Conservation (phyloP, 148 eudicot genomes). For the Camellia granthamiana region DNA sequence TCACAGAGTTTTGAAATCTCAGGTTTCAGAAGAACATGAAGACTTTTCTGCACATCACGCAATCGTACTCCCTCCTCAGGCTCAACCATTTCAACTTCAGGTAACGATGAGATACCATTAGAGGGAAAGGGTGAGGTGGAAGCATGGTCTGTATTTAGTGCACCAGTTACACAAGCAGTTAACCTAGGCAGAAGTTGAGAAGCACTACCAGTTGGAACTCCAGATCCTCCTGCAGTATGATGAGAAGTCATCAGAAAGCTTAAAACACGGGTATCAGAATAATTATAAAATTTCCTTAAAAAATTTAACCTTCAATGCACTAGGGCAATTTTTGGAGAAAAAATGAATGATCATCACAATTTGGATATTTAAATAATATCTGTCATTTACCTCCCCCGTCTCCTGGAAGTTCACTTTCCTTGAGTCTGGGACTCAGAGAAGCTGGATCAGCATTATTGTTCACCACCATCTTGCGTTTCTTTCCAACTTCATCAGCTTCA, state of each 20-base stretch:
- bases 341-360: neutral
- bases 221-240: conserved; percentile 22
- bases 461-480: conserved; percentile 20
- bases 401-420: conserved; percentile 4
- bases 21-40: conserved; percentile 42
- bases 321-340: conserved; percentile 13
- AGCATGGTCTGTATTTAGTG: conserved; percentile 4
- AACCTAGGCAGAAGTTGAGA: conserved; percentile 2
- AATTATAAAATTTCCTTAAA: neutral
- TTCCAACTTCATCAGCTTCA: conserved; percentile 14
- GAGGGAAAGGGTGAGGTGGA: neutral
- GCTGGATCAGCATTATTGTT: conserved; percentile 14
- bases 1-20: conserved; percentile 43
- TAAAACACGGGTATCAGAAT: conserved; percentile 18
- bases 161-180: neutral
- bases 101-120: conserved; percentile 1
- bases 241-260: conserved; percentile 3
- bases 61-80: conserved; percentile 23
- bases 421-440: conserved; percentile 1
- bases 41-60: conserved; percentile 38
- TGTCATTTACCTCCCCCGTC: conserved; percentile 7
- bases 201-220: neutral
- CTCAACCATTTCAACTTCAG: conserved; percentile 14
- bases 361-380: neutral
- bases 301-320: conserved; percentile 8